Base-by-base conservation (phyloP, 129 eudicot species). In the Heracleum sosnowskyi region DNA sequence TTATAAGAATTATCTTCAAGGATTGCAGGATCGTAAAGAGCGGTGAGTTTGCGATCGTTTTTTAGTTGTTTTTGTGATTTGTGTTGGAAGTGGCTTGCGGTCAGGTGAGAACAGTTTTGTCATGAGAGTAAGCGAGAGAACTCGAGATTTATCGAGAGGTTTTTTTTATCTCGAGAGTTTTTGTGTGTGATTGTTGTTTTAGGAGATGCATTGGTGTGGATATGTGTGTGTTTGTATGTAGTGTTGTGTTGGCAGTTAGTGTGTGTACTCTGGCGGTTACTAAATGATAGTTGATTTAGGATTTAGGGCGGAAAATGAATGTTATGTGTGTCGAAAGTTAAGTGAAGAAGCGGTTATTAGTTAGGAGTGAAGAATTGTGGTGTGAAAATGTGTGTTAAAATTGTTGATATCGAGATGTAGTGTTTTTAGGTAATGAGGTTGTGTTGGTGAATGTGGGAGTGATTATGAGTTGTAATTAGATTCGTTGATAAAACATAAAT, bases 11-110 rank as follows among this genome's bases (percentile, higher is more conserved):
- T 85, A 92, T 82, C 78, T 90, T 16, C 96, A 92, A 79, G 96
- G 97, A 22, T 83, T 92, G 78, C 96, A 92, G 69, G 97, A 92
- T 92, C 96, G 97, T 28, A 86, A 81, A 75, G 97, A 92, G 60
- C 87, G 97, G 97, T 92, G 36, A 5, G 24, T 11, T 70, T 77
- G 1, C 12, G 11, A 26, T 44, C 16, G 4, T 11, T 44, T 44
- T 44, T 44, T 44, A 7, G 0, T 41, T 44, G 16, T 44, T 44
- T 44, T 44, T 44, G 28, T 49, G 0, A 3, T 16, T 24, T 53
- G 28, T 20, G 28, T n/a, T n/a, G n/a, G n/a, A n/a, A n/a, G n/a
- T n/a, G n/a, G n/a, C n/a, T n/a, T n/a, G n/a, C n/a, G 6, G 2
- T 51, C 0, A 18, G 60, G 60, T 20, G 29, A 53, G 12, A 53